A percentile compares a stretch with the other conserved stretches of the same genome.
Evolutionary conservation across 306 rosid genomes (phyloP).

Genomic region (Sicyos edulis): DNA sequence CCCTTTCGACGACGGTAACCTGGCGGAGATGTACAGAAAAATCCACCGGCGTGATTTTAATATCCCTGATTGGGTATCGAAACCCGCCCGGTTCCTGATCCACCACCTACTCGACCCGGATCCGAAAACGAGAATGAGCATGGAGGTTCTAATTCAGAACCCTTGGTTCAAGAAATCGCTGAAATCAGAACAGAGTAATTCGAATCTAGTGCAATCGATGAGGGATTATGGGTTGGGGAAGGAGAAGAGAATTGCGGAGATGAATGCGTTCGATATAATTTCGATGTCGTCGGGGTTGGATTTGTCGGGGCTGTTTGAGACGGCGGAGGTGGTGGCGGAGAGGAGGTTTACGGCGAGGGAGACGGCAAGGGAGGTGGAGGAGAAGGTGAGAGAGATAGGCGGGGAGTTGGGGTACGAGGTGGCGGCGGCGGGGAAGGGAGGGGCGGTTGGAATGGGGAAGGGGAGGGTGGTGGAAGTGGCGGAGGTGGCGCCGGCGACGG

Average conservation of each 20-base stretch:
- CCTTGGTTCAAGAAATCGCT: constrained; percentile 50
- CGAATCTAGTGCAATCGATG: constrained; percentile 18
- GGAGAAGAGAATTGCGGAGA: constrained; percentile 21
- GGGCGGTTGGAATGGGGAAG: constrained; percentile 48
- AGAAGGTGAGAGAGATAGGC: constrained; percentile 48
- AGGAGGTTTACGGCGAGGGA: constrained; percentile 42
- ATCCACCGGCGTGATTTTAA: constrained; percentile 48
- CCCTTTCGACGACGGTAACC: constrained; percentile 58
- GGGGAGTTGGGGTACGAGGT: constrained; percentile 46
- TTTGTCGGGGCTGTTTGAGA: constrained; percentile 62
- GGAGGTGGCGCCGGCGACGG: constrained; percentile 29
- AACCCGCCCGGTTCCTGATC: constrained; percentile 40
- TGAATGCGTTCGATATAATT: constrained; percentile 77
- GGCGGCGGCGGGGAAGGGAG: constrained; percentile 46
- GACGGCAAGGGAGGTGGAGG: constrained; percentile 33
- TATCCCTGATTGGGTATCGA: constrained; percentile 48
- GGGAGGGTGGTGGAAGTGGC: constrained; percentile 49
- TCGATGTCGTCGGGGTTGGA: constrained; percentile 80
- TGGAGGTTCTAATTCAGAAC: constrained; percentile 30
- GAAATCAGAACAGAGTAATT: background rate
- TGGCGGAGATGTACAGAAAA: constrained; percentile 50
- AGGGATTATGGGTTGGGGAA: constrained; percentile 18
- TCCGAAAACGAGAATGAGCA: constrained; percentile 44
- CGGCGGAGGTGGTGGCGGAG: constrained; percentile 36
- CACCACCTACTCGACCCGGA: constrained; percentile 64